Conservation (phyloP, 1,284 basidiomycete species). For the Moniliophthora roreri region DNA sequence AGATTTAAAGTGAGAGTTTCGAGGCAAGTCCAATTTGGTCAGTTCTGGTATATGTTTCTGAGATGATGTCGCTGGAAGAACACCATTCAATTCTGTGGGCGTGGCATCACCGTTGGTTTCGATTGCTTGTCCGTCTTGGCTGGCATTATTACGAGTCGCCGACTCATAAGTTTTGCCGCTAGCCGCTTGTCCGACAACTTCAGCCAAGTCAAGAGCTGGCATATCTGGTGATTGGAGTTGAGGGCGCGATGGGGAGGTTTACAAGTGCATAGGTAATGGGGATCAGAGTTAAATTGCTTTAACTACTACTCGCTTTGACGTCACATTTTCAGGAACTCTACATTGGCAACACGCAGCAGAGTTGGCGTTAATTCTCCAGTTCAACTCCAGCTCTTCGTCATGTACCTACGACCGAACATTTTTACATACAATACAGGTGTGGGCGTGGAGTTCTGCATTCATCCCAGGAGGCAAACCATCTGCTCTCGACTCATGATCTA, state of each 20-base stretch:
- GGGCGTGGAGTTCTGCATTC: no score
- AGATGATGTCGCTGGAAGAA: not conserved
- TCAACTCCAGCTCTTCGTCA: no score
- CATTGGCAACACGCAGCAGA: no score
- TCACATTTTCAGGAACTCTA: no score
- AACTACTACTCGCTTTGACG: not conserved
- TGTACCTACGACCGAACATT: no score
- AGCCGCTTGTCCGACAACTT: not conserved
- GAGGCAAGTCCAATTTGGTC: not conserved
- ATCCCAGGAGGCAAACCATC: no score
- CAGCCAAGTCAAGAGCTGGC: not conserved
- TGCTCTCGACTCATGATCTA: no score
- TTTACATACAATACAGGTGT: no score
- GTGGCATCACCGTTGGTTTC: not conserved
- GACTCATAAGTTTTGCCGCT: not conserved
- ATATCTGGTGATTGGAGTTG: not conserved
- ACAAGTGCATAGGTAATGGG: not conserved
- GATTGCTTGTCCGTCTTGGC: not conserved
- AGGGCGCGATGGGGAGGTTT: not conserved
- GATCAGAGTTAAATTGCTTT: not conserved
- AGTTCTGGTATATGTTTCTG: constrained; percentile 5
- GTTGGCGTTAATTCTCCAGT: no score
- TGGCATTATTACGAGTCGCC: not conserved
- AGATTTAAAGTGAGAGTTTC: constrained; percentile 14
- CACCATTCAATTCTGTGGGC: not conserved